Evolutionary conservation across 148 eudicot genomes (phyloP).

Genomic region (Hydrangea macrophylla): DNA sequence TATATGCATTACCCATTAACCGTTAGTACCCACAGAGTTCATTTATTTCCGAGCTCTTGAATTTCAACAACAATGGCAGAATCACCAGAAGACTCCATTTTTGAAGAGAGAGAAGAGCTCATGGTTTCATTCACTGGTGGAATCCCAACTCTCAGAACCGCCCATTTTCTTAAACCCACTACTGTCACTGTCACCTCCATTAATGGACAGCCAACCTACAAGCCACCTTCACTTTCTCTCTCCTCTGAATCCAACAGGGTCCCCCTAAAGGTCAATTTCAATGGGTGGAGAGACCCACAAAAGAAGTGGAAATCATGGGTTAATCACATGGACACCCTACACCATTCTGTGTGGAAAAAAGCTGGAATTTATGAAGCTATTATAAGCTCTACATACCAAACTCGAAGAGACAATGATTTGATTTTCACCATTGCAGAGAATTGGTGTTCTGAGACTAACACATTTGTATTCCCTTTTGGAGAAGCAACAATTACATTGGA

Average conservation of each 20-base stretch:
- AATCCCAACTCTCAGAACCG: conserved; percentile 24
- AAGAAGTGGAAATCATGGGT: not conserved
- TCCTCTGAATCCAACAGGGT: not conserved
- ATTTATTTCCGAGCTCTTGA: not conserved
- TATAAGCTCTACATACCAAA: conserved; percentile 2
- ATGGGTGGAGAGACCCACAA: not conserved
- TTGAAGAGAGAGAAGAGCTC: conserved; percentile 21
- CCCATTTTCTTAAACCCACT: conserved; percentile 44
- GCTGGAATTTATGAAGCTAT: conserved; percentile 14
- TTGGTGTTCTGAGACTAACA: conserved; percentile 19
- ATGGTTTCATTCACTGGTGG: conserved; percentile 27
- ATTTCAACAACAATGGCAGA: not conserved
- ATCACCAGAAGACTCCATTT: not conserved
- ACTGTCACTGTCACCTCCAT: conserved; percentile 12
- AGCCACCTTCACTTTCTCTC: conserved; percentile 15
- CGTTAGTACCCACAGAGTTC: no score
- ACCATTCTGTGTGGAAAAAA: conserved; percentile 11
- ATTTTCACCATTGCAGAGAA: conserved; percentile 4
- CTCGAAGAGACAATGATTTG: not conserved
- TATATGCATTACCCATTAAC: no score
- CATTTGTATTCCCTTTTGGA: conserved; percentile 48
- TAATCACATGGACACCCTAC: not conserved
- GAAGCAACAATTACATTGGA: conserved; percentile 44
- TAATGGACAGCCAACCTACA: not conserved
- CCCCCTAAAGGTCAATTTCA: not conserved